Evolutionary conservation across 148 eudicot species (phyloP).

Genomic region (Arbutus unedo): DNA sequence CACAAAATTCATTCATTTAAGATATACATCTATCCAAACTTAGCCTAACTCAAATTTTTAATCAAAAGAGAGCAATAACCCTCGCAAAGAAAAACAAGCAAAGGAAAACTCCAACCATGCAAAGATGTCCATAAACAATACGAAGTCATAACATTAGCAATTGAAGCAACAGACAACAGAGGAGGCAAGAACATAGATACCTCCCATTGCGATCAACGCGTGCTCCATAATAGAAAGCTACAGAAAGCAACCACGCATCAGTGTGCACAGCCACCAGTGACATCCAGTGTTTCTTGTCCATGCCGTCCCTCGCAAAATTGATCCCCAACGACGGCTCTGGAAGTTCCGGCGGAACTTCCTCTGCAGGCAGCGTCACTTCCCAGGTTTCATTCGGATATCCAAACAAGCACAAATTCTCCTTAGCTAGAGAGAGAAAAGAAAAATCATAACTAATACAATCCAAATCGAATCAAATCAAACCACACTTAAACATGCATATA

Average conservation of each 20-base stretch:
- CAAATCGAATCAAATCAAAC: not conserved
- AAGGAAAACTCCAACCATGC: not conserved
- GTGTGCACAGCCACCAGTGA: conserved; percentile 82
- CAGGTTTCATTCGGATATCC: conserved; percentile 74
- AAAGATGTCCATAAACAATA: not conserved
- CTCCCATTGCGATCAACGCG: conserved; percentile 39
- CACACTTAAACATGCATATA: conserved; percentile 8
- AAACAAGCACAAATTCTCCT: conserved; percentile 82
- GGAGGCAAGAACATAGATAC: conserved; percentile 16
- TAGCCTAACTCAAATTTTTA: not conserved
- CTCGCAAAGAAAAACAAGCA: not conserved
- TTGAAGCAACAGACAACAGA: not conserved
- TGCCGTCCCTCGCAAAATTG: conserved; percentile 89
- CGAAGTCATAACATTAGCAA: not conserved
- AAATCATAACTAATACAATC: conserved; percentile 6
- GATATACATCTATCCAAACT: not conserved
- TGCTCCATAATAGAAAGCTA: conserved; percentile 46
- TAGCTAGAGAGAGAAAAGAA: conserved; percentile 34
- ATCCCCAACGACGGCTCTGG: conserved; percentile 98
- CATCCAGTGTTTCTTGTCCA: conserved; percentile 76
- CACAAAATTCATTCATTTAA: not conserved
- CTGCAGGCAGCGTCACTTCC: conserved; percentile 87
- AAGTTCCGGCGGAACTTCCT: conserved; percentile 92
- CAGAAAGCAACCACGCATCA: conserved; percentile 84
- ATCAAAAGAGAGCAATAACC: not conserved